Percentiles rank a stretch among this genome's conserved stretches.
Evolutionary conservation across 208 protist species (phyloP).

Genomic region (Trypanosoma scelopori): DNA sequence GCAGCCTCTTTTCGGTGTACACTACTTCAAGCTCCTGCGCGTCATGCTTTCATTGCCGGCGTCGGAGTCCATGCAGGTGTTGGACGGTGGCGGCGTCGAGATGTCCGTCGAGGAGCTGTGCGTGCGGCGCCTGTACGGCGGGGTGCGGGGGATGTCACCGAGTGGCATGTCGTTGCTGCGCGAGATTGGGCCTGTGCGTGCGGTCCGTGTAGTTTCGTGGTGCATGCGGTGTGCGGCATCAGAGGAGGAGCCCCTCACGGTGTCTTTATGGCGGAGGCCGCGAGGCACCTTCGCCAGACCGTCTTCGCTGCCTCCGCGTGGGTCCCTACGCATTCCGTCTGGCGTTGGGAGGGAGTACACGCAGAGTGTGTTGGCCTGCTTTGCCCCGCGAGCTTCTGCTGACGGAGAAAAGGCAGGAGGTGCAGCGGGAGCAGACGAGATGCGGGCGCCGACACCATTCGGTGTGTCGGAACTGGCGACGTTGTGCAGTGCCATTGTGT

Average conservation of each 20-base stretch:
- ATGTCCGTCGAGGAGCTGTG: constrained; percentile 56
- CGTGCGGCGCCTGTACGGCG: constrained; percentile 37
- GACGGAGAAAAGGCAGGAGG: neutral
- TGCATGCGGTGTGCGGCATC: constrained; percentile 11
- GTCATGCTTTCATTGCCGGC: constrained; percentile 17
- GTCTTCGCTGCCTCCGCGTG: constrained; percentile 16
- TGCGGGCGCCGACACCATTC: neutral
- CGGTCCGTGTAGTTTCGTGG: constrained; percentile 23
- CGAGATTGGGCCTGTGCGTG: constrained; percentile 16
- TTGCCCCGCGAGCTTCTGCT: constrained; percentile 5
- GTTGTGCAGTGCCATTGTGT: constrained; percentile 62
- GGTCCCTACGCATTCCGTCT: constrained; percentile 50
- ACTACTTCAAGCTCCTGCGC: constrained; percentile 24
- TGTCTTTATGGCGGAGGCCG: neutral
- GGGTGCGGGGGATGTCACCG: neutral
- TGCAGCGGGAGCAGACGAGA: neutral
- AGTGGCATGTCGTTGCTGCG: constrained; percentile 3
- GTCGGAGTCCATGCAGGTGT: constrained; percentile 10
- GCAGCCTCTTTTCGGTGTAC: neutral
- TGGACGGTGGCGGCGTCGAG: neutral
- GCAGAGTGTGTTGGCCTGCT: constrained; percentile 6
- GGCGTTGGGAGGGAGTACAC: constrained; percentile 53
- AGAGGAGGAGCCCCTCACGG: neutral
- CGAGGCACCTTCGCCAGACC: neutral
- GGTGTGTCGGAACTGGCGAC: constrained; percentile 45